Conservation (phyloP, 495 filamentous ascomycete genomes). For the Penicillium argentinense region DNA sequence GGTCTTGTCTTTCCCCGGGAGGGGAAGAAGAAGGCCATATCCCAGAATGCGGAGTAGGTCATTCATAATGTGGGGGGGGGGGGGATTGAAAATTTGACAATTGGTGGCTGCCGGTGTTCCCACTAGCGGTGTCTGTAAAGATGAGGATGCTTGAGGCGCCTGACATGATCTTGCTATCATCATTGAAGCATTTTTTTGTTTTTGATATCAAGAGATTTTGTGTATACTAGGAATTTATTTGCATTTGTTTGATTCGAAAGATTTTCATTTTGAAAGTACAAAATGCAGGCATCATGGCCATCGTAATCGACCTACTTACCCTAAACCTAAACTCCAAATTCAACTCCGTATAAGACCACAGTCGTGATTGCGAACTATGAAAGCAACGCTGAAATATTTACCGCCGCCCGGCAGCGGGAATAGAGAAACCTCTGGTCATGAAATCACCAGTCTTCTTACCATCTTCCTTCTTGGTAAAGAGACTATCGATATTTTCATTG, state of each 20-base stretch:
- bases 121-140: constrained; percentile 6
- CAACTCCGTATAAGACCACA: constrained; percentile 1
- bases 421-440: constrained; percentile 73
- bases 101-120: not conserved
- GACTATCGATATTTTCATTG: constrained; percentile 68
- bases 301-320: constrained; percentile 3
- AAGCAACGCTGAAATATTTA: constrained; percentile 14
- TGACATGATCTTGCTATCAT: not conserved
- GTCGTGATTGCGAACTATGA: constrained; percentile 1
- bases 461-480: constrained; percentile 60
- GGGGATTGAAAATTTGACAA: not conserved
- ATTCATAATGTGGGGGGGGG: not conserved
- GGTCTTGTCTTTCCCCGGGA: constrained; percentile 41
- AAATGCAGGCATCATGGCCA: constrained; percentile 9
- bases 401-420: constrained; percentile 47
- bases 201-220: constrained; percentile 20
- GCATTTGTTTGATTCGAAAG: constrained; percentile 14
- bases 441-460: constrained; percentile 64
- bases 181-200: constrained; percentile 3
- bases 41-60: not conserved
- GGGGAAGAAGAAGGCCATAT: not conserved
- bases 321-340: constrained; percentile 4
- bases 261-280: constrained; percentile 19
- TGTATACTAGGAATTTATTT: constrained; percentile 29
- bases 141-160: not conserved